A percentile compares a stretch with the other conserved stretches of the same genome.
Conservation (phyloP, 495 filamentous ascomycete species). For the Terfezia claveryi region DNA sequence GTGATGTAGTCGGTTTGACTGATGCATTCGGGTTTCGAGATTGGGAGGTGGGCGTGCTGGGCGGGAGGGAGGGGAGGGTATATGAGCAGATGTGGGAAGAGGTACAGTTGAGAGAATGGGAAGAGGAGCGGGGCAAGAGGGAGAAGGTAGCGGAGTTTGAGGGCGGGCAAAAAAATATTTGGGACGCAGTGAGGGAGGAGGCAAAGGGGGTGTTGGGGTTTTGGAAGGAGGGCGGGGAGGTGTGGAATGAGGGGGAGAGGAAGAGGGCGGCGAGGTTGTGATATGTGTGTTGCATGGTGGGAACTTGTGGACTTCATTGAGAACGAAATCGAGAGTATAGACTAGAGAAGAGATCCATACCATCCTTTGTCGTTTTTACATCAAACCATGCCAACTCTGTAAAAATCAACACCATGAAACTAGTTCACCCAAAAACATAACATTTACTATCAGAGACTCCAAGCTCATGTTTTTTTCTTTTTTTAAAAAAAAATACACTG, state of each 20-base stretch:
- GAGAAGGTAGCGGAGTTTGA: not conserved
- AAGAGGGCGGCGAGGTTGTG: too few relatives aligned
- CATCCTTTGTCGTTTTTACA: too few relatives aligned
- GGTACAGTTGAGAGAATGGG: slow-evolving; percentile 3
- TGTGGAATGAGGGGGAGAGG: too few relatives aligned
- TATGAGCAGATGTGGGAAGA: slow-evolving; percentile 13
- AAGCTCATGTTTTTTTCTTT: too few relatives aligned
- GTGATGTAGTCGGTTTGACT: not conserved
- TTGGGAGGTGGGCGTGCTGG: slow-evolving; percentile 7
- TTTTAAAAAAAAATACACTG: too few relatives aligned
- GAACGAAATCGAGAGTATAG: slow-evolving; percentile 13
- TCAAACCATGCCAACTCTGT: too few relatives aligned
- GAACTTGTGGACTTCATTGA: not conserved
- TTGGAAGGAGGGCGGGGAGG: too few relatives aligned
- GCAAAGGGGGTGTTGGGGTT: not conserved
- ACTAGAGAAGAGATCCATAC: slow-evolving; percentile 2
- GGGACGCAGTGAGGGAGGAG: not conserved
- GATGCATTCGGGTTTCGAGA: not conserved
- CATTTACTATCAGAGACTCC: too few relatives aligned
- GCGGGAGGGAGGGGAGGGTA: slow-evolving; percentile 9
- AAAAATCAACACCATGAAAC: too few relatives aligned
- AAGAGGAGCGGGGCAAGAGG: not conserved
- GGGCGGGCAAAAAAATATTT: too few relatives aligned
- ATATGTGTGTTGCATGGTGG: too few relatives aligned
- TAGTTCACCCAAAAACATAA: too few relatives aligned